These are phyloP conservation scores for Fistulifera solaris DNA, from an alignment of 108 stramenopile genomes.

Conservation along the genomic window DNA sequence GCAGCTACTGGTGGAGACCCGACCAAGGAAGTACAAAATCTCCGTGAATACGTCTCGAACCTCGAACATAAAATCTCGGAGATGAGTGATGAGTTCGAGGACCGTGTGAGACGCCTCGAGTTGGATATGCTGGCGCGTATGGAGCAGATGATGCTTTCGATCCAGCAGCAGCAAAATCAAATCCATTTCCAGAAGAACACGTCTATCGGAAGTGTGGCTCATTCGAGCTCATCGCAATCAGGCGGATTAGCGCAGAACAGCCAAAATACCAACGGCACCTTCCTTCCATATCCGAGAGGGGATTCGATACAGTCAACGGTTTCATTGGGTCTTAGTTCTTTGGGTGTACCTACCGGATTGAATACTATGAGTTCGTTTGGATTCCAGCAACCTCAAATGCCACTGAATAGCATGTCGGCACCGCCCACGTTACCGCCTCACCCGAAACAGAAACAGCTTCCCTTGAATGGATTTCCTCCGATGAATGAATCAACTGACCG, in stretches of 20 bases:
- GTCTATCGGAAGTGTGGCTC: constrained; percentile 3
- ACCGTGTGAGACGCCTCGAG: constrained; percentile 43
- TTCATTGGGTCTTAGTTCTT: background rate
- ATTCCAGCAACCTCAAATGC: constrained; percentile 16
- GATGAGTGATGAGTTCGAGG: constrained; percentile 28
- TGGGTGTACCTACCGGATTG: background rate
- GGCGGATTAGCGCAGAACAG: too few species aligned
- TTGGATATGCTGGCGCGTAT: constrained; percentile 54
- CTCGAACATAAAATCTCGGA: constrained; percentile 44
- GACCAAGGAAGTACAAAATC: constrained; percentile 42
- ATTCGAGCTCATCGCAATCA: background rate
- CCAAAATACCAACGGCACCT: background rate
- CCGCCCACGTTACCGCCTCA: constrained; percentile 66
- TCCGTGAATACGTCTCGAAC: constrained; percentile 41
- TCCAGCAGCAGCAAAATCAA: constrained; percentile 37
- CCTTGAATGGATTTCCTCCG: constrained; percentile 23
- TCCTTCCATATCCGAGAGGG: background rate
- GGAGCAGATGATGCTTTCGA: constrained; percentile 56
- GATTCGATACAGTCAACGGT: background rate
- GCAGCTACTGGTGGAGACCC: constrained; percentile 31
- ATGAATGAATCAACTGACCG: constrained; percentile 21
- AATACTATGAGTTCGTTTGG: background rate
- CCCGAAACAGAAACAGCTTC: constrained; percentile 69
- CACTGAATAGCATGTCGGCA: constrained; percentile 8
- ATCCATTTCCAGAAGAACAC: constrained; percentile 7